Conservation (phyloP, 805 yeast species). For the Spathaspora hagerdaliae region DNA sequence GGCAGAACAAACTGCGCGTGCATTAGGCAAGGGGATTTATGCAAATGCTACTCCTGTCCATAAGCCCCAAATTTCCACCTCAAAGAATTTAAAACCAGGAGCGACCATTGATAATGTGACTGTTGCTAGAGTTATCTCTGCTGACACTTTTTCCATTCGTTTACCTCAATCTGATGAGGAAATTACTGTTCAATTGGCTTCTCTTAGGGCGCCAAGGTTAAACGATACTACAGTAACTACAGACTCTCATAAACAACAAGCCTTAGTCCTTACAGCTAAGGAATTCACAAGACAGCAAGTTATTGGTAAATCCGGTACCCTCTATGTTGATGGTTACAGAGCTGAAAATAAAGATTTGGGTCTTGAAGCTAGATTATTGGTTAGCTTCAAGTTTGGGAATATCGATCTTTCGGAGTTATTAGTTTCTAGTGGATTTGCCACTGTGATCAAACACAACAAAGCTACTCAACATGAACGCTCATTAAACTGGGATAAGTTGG, state of each 20-base stretch:
- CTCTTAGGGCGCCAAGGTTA: conserved; percentile 70
- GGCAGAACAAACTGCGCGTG: conserved; percentile 62
- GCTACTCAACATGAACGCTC: conserved; percentile 66
- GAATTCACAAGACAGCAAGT: conserved; percentile 67
- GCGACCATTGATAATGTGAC: conserved; percentile 45
- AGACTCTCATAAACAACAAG: conserved; percentile 35
- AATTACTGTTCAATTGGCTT: conserved; percentile 68
- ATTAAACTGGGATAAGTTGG: conserved; percentile 69
- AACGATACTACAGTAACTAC: conserved; percentile 48
- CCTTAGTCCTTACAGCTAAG: conserved; percentile 60
- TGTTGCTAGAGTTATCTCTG: conserved; percentile 58
- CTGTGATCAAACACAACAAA: conserved; percentile 75
- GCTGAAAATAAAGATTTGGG: conserved; percentile 51
- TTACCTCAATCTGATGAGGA: conserved; percentile 47
- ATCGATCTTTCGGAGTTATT: conserved; percentile 58
- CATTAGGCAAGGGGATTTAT: conserved; percentile 51
- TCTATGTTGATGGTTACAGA: conserved; percentile 62
- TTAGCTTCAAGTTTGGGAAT: conserved; percentile 52
- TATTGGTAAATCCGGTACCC: conserved; percentile 67
- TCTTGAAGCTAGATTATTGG: conserved; percentile 64
- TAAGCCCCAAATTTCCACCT: conserved; percentile 10
- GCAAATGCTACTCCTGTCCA: conserved; percentile 38
- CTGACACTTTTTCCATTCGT: conserved; percentile 63
- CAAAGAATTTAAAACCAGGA: conserved; percentile 38
- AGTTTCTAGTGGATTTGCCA: conserved; percentile 65